Base-by-base conservation (phyloP, 2,329 filamentous ascomycete species). In the Colletotrichum plurivorum region DNA sequence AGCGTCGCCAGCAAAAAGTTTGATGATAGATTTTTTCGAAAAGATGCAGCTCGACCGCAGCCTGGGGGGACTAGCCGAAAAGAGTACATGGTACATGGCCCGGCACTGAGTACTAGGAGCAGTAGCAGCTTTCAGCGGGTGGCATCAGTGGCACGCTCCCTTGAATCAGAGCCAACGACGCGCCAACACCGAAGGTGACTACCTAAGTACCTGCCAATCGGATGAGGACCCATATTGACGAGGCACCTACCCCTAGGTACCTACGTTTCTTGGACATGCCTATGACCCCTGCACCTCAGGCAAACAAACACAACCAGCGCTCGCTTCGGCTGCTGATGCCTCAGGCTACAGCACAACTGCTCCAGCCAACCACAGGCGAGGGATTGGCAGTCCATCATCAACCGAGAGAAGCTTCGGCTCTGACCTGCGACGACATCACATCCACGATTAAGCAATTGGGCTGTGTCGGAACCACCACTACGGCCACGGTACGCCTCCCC, bases 1-100 rank as follows among this genome's bases (percentile, higher is more conserved):
- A 76, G 74, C 73, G 77, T 85, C 79, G 78, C 83, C 84, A 84
- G 85, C 85, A 83, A 83, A 87, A 88, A 84, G 78, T 82, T 83
- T 82, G 64, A 58, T 22, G 65, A 62, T 66, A 68, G 61, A 63
- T 71, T 71, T 71, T 71, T 71, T 70, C 57, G 25, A 31, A 59
- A 49, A 68, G 68, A 63, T 41, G 66, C 67, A 63, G 61, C 69
- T 55, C 56, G 56, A 48, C 69, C 67, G 5, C n/a, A 46, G 61
- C 62, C 55, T 71, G 60, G 66, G 63, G 63, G 5, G 8, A 7
- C 65, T 65, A 71, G 57, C 65, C 69, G 51, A 57, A 63, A 65
- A 57, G 51, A 65, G 66, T 51, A 45, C 53, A 15, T 27, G 62
- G 39, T 45, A 39, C 39, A 16, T 13, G 25, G 18, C 56, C 36